Evolutionary conservation across 257 asterid genomes (phyloP).

Genomic region (Paraleonurus japonicus): DNA sequence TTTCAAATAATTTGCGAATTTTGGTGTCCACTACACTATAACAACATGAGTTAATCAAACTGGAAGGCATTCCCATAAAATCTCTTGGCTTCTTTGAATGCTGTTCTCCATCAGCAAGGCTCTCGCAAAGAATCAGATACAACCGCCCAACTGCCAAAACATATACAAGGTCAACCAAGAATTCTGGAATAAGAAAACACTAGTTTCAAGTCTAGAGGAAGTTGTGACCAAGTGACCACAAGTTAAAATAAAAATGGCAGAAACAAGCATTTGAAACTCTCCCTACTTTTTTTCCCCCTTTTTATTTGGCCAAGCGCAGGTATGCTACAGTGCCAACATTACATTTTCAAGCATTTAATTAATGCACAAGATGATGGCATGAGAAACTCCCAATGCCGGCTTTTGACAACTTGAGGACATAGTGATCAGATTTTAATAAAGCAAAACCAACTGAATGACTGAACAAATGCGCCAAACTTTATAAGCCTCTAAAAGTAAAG

Average conservation of each 20-base stretch:
- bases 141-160: constrained; percentile 85
- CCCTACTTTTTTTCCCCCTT: not conserved
- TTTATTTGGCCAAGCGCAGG: not conserved
- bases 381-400: not conserved
- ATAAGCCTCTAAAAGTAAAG: not conserved
- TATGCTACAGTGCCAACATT: not conserved
- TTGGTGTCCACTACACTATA: constrained; percentile 21
- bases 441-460: not conserved
- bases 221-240: not conserved
- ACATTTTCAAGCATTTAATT: not conserved
- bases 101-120: constrained; percentile 16
- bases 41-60: not conserved
- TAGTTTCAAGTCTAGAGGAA: not conserved
- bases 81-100: constrained; percentile 15
- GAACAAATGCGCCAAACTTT: not conserved
- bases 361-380: not conserved
- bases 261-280: not conserved
- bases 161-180: constrained; percentile 7
- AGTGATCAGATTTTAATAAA: not conserved
- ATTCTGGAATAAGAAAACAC: not conserved
- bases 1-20: not conserved
- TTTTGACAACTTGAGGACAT: not conserved
- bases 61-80: not conserved
- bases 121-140: constrained; percentile 39
- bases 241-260: not conserved